Evolutionary conservation across 805 yeast species (phyloP), one percentile per base, ranked within the genome.

Genomic region (Candida railenensis): DNA sequence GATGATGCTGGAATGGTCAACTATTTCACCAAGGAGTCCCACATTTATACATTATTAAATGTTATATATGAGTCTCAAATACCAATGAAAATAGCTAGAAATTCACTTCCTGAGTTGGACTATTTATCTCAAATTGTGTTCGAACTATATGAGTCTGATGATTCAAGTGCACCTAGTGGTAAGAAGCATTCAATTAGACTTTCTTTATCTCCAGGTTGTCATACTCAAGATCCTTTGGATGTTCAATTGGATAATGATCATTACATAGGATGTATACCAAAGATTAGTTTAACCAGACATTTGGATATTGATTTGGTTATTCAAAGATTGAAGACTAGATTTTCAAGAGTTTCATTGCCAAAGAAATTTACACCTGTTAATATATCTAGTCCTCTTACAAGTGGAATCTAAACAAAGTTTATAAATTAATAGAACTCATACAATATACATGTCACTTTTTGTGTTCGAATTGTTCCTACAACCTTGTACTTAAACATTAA

Each of bases 191-290:
- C 97, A 3, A 86, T 94, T 46, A 78, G 98, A 58, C 76, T 94
- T 50, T 85, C 92, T n/a, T 76, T 94, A 55, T 87, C 97, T 3
- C 98, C 99, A 1, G 99, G 99, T 18, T 94, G 99, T 66, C 97
- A 94, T 67, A 91, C 98, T 0, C 96, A 90, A 59, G 96, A 92
- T 65, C 99, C 99, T 22, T 76, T 94, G 53, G 99, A 94, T 67
- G 96, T 95, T 40, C 97, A 92, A 65, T 75, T 94, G 40, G 99
- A 94, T 67, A 92, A 89, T 40, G 91, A 89, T 62, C 99, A 94
- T 67, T 92, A 94, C 67, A 94, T 94, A 52, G 91, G 97, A 21
- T 92, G 97, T 61, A 94, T 94, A 56, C 96, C 97, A 40, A 82
- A 94, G 58, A 82, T 90, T 45, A 84, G 89, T 47, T 75, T 94